These are phyloP conservation scores for Candida tammaniensis DNA, from an alignment of 805 yeast species.

Conservation along the genomic window DNA sequence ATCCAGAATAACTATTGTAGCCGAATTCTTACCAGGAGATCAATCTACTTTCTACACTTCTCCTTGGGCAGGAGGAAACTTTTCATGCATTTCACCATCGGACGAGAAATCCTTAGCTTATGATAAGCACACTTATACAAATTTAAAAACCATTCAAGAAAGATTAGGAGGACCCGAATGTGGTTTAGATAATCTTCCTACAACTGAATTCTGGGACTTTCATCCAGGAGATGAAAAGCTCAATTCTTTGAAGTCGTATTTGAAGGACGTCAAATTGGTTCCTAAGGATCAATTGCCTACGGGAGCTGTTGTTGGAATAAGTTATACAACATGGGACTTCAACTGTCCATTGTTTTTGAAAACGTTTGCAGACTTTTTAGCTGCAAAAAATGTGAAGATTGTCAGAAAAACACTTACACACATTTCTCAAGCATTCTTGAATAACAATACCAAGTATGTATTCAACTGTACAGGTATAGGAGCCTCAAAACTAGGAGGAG, in stretches of 20 bases:
- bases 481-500: conserved; percentile 62
- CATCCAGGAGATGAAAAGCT: conserved; percentile 47
- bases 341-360: conserved; percentile 63
- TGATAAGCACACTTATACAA: conserved; percentile 53
- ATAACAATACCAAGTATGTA: conserved; percentile 40
- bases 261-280: conserved; percentile 28
- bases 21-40: conserved; percentile 75
- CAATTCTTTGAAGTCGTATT: conserved; percentile 44
- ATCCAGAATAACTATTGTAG: conserved; percentile 61
- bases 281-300: conserved; percentile 37
- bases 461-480: conserved; percentile 81
- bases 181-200: conserved; percentile 55
- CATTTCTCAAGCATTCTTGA: conserved; percentile 52
- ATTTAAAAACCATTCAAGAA: conserved; percentile 24
- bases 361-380: conserved; percentile 45
- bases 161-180: conserved; percentile 16
- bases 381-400: conserved; percentile 50
- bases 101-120: conserved; percentile 38
- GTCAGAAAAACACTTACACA: conserved; percentile 49
- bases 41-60: conserved; percentile 71
- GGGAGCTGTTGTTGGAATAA: conserved; percentile 56
- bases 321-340: conserved; percentile 63
- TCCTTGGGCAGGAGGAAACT: conserved; percentile 65
- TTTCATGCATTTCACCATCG: conserved; percentile 52
- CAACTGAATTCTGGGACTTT: conserved; percentile 59